A percentile compares a stretch with the other conserved stretches of the same genome.
These are phyloP conservation scores for Hyaloperonospora arabidopsidis DNA, from an alignment of 352 stramenopile genomes.

Conservation along the genomic window DNA sequence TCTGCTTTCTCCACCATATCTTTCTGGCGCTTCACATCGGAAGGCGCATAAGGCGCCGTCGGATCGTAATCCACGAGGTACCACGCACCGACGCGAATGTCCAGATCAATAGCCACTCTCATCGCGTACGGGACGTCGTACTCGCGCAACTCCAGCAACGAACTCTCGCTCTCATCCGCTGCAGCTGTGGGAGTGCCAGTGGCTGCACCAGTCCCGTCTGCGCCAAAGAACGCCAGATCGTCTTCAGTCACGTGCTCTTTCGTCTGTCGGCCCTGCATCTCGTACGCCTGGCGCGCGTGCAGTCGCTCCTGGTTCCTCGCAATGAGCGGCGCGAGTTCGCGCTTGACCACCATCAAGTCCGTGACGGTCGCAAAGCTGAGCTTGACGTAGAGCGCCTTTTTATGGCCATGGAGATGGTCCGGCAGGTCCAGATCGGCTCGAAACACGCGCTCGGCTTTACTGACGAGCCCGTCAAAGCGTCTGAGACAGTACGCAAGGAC, in stretches of 20 bases:
- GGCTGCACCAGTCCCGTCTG: conserved; percentile 8
- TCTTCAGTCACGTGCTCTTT: conserved; percentile 37
- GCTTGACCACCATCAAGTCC: conserved; percentile 64
- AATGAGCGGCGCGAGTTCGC: conserved; percentile 50
- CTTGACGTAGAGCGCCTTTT: conserved; percentile 83
- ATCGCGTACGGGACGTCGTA: conserved; percentile 98
- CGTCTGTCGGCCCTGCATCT: conserved; percentile 37
- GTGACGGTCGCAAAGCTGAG: conserved; percentile 83
- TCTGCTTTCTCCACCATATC: conserved; percentile 91
- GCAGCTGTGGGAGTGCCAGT: conserved; percentile 21
- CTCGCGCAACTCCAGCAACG: conserved; percentile 90
- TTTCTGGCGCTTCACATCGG: conserved; percentile 40
- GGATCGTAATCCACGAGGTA: conserved; percentile 89
- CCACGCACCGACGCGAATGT: conserved; percentile 95
- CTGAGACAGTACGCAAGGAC: conserved; percentile 72
- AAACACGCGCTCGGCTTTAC: conserved; percentile 61
- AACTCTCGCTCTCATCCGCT: conserved; percentile 53
- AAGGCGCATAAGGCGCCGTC: conserved; percentile 43
- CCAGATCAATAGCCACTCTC: conserved; percentile 92
- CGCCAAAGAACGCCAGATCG: conserved; percentile 29
- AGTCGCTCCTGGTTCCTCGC: conserved; percentile 59
- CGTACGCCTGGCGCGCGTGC: conserved; percentile 58
- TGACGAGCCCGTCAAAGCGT: conserved; percentile 83
- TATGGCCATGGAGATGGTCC: conserved; percentile 80
- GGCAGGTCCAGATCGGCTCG: conserved; percentile 88